Base-by-base conservation (phyloP, 768 basidiomycete species). In the Leccinum subtestaceum region DNA sequence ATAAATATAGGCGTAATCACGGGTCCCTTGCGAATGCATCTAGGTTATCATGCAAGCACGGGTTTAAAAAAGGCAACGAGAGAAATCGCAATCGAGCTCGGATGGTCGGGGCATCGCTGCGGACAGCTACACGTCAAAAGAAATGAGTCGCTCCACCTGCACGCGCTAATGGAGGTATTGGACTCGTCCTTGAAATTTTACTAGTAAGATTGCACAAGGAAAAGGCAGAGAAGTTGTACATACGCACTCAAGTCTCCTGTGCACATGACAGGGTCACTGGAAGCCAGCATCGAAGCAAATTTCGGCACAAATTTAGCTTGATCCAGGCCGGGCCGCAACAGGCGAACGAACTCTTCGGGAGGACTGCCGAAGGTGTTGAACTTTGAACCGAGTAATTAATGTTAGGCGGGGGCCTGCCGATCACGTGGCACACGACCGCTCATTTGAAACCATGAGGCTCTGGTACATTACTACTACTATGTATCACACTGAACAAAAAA, bases 291-390 rank as follows among this genome's bases (percentile, higher is more conserved):
- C 17, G 51, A 34, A 49, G 23, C 27, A 52, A 36, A 38, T n/a
- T 32, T 45, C 34, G 43, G 34, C 31, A 46, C 19, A 32, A 52
- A 43, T 31, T 52, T 21, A 21, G 19, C 45, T 9, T n/a, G 36
- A 11, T 19, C 7, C 46, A 15, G 13, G 34, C 13, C 9, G 29
- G 29, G 8, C 27, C 29, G 23, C 46, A n/a, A 31, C 27, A 52
- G 46, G 53, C n/a, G 7, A 21, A 17, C 15, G 11, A 40, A 40
- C 29, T 29, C 29, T 29, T 29, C 29, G 29, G 29, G 29, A 19
- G n/a, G 43, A 19, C 57, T 7, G 49, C 55, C 63, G 63, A 65
- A 56, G 5, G 12, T 52, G 57, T 40, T 65, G 48, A 65, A 56
- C 56, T 31, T 57, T 65, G 63, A 62, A 34, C 57, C 63, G 59